Conservation (phyloP, 148 eudicot genomes). For the Rhododendron vialii region DNA sequence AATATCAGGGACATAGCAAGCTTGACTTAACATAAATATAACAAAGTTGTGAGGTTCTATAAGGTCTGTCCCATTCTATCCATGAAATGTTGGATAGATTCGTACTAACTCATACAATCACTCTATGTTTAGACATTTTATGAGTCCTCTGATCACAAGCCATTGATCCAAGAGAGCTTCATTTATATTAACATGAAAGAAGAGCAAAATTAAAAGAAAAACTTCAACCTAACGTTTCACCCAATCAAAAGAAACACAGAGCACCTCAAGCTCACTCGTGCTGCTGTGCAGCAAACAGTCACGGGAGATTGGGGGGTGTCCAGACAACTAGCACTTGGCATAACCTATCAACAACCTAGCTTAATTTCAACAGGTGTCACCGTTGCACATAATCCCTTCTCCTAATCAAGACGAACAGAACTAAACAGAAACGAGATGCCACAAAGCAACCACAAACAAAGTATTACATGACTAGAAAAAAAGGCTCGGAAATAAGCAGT, state of each 20-base stretch:
- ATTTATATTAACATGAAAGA: neutral
- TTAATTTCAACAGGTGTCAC: neutral
- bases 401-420: neutral
- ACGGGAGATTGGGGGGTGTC: neutral
- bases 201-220: neutral
- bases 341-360: neutral
- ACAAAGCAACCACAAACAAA: neutral
- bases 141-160: neutral
- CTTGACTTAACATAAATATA: neutral
- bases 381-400: neutral
- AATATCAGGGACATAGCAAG: neutral
- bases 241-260: neutral
- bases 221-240: neutral
- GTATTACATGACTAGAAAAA: neutral
- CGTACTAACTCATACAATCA: neutral
- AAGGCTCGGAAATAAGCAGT: neutral
- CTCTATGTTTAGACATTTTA: neutral
- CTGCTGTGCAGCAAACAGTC: neutral
- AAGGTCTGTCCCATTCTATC: neutral
- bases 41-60: neutral
- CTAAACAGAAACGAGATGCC: neutral
- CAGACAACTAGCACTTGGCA: neutral
- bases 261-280: neutral
- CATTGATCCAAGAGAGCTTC: neutral
- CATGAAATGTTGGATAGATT: neutral